Evolutionary conservation across 2,329 filamentous ascomycete species (phyloP).

Genomic region (Zelopaecilomyces penicillatus): DNA sequence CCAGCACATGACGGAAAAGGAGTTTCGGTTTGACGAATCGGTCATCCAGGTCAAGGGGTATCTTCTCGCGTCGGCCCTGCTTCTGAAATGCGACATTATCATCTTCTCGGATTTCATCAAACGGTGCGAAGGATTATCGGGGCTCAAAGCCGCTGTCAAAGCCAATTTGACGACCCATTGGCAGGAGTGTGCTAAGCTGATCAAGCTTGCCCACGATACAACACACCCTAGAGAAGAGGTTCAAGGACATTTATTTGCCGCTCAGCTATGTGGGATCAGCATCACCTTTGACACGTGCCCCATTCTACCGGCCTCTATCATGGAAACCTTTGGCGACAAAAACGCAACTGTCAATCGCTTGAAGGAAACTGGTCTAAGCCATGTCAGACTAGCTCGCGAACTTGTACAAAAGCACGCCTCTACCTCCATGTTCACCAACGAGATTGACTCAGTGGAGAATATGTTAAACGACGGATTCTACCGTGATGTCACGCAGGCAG

Average conservation of each 20-base stretch:
- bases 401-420: constrained; percentile 1
- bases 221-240: constrained; percentile 34
- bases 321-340: background rate
- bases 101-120: constrained; percentile 34
- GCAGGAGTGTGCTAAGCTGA: constrained; percentile 31
- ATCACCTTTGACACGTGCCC: constrained; percentile 1
- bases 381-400: background rate
- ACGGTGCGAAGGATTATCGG: constrained; percentile 4
- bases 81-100: constrained; percentile 39
- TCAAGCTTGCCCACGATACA: constrained; percentile 26
- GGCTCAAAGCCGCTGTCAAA: constrained; percentile 4
- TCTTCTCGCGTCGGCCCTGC: constrained; percentile 35
- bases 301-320: constrained; percentile 3
- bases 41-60: constrained; percentile 26
- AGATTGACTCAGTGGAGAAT: constrained; percentile 2
- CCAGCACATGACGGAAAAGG: constrained; percentile 12
- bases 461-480: constrained; percentile 26
- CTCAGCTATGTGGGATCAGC: constrained; percentile 36
- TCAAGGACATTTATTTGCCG: constrained; percentile 43
- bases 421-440: background rate
- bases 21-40: constrained; percentile 28
- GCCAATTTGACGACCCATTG: constrained; percentile 24
- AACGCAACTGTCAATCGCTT: constrained; percentile 7
- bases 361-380: constrained; percentile 3
- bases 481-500: constrained; percentile 30